phyloP scores from a whole-genome alignment of 805 yeast species.

The Candida bentonensis region DNA sequence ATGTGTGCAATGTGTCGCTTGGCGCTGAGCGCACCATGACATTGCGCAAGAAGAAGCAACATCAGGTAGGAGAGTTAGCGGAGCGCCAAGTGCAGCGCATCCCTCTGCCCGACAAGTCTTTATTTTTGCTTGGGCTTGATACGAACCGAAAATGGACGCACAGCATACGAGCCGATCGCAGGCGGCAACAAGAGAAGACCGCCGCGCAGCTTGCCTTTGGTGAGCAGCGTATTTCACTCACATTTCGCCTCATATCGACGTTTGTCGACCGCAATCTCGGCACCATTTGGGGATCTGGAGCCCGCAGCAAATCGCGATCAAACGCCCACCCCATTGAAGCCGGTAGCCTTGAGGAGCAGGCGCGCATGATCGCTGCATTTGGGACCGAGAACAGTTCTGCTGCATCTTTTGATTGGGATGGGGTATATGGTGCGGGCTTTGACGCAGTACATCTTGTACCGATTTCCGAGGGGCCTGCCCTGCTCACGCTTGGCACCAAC shows the following conservation, averaged over 20 bases:
- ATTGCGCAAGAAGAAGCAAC: conserved; percentile 4
- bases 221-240: conserved; percentile 7
- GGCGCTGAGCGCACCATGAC: conserved; percentile 9
- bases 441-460: neutral
- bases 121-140: conserved; percentile 7
- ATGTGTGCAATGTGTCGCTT: conserved; percentile 9
- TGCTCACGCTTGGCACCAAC: neutral
- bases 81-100: conserved; percentile 6
- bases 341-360: neutral
- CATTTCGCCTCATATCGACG: conserved; percentile 8
- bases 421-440: neutral
- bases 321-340: neutral
- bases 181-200: conserved; percentile 4
- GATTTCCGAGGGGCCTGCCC: neutral
- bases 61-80: neutral
- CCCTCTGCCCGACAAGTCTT: conserved; percentile 7
- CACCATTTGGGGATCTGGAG: conserved; percentile 8
- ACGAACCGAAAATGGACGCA: conserved; percentile 11
- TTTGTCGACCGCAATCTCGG: conserved; percentile 1
- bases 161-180: conserved; percentile 5
- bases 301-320: neutral
- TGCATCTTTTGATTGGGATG: neutral
- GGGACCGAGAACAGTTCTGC: neutral
- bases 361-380: neutral
- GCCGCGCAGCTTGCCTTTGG: conserved; percentile 4